phyloP scores from a whole-genome alignment of 306 rosid genomes.

The Trifolium pratense region DNA sequence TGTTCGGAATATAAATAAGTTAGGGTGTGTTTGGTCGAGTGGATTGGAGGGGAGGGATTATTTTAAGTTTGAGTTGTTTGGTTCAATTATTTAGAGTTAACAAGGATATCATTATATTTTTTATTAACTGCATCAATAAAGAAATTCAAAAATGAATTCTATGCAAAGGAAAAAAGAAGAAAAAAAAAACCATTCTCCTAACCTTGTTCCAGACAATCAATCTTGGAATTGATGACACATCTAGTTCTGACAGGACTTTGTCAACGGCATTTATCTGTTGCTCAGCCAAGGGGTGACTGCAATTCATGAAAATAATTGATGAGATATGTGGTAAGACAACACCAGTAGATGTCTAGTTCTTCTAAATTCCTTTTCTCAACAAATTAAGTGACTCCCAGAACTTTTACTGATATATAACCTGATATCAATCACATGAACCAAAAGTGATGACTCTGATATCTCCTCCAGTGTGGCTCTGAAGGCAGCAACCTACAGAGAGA shows the following conservation, averaged over 20 bases:
- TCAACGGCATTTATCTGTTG: slow-evolving; percentile 97
- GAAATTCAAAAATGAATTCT: background rate
- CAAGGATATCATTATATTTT: slow-evolving; percentile 9
- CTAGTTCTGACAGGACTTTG: slow-evolving; percentile 84
- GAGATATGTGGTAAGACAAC: slow-evolving; percentile 33
- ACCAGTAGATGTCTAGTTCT: slow-evolving; percentile 21
- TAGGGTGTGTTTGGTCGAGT: background rate
- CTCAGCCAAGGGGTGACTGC: slow-evolving; percentile 91
- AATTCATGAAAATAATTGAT: slow-evolving; percentile 51
- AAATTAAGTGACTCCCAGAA: slow-evolving; percentile 33
- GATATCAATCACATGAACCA: slow-evolving; percentile 94
- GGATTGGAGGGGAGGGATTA: no score
- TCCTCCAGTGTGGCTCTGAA: slow-evolving; percentile 98
- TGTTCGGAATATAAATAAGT: background rate
- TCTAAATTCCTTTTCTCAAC: slow-evolving; percentile 3
- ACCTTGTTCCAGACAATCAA: slow-evolving; percentile 99
- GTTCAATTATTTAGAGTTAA: background rate
- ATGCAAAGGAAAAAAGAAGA: background rate
- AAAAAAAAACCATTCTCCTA: background rate
- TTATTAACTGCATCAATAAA: background rate
- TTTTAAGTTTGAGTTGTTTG: no score
- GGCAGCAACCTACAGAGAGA: slow-evolving; percentile 83
- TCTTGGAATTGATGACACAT: slow-evolving; percentile 80
- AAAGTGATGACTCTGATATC: slow-evolving; percentile 83
- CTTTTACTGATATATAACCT: slow-evolving; percentile 57